Evolutionary conservation across 495 filamentous ascomycete species (phyloP).

Genomic region (Hypoxylon perforatum): DNA sequence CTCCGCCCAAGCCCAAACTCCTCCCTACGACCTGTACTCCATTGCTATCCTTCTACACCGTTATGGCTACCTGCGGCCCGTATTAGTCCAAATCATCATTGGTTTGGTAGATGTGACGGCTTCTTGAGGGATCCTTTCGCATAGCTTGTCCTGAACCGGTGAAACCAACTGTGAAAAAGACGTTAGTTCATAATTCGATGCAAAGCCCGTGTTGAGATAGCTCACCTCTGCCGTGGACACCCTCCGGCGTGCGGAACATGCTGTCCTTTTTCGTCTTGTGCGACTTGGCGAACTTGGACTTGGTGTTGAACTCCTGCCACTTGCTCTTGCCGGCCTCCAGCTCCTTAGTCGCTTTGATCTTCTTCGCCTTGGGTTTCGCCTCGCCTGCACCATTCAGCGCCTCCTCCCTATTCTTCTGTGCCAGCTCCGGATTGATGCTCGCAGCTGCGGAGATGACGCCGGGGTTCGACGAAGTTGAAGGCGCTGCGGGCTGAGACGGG

Average conservation of each 20-base stretch:
- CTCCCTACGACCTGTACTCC: constrained; percentile 5
- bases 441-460: constrained; percentile 87
- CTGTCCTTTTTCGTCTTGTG: constrained; percentile 81
- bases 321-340: constrained; percentile 90
- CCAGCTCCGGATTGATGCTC: constrained; percentile 82
- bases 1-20: constrained; percentile 27
- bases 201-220: constrained; percentile 4
- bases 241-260: constrained; percentile 95
- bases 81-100: constrained; percentile 76
- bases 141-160: constrained; percentile 94
- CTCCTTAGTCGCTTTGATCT: constrained; percentile 90
- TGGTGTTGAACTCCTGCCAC: constrained; percentile 90
- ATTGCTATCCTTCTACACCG: constrained; percentile 11
- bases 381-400: constrained; percentile 47
- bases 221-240: constrained; percentile 84
- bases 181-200: constrained; percentile 43
- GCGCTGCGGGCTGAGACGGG: constrained; percentile 53
- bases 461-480: constrained; percentile 57
- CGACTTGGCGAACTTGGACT: constrained; percentile 79
- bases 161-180: constrained; percentile 77
- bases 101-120: constrained; percentile 86
- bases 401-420: constrained; percentile 69
- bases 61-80: constrained; percentile 29
- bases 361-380: constrained; percentile 64
- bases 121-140: constrained; percentile 88